Evolutionary conservation across 75 land plant genomes (phyloP), one percentile per base, ranked within the genome.

Genomic region (Picea sitchensis): DNA sequence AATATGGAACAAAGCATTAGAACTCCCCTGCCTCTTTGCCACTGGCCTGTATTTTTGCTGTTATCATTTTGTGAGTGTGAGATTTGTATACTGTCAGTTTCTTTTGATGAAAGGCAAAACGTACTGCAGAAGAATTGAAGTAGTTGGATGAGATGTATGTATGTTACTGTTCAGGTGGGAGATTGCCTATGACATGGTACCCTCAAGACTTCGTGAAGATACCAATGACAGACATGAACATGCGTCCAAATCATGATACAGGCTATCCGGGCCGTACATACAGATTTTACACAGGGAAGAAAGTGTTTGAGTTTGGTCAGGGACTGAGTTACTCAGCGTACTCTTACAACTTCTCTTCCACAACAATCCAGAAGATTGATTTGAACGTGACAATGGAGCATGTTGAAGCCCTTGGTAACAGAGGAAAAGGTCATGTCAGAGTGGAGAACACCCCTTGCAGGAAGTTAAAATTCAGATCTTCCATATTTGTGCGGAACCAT

Each of bases 261-360:
- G 92, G 90, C 5, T 95, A 95, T 77, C 99, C 99, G 8, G 99
- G 99, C 0, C 82, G 98, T 12, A 98, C 96, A 18, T 92, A 98
- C 80, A 77, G 99, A 6, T 98, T 98, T 85, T 95, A 95, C 86
- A 83, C 72, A 7, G 99, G 98, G 21, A 75, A 64, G 32, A 65
- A 68, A 18, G 87, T 98, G 8, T 95, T 82, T 65, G 75, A 80
- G 4, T 98, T 95, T 38, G 99, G 99, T 11, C 79, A 89, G 63
- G 99, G 99, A 23, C 86, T 93, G 77, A 93, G 94, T 83, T 95
- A 93, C 85, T 84, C 95, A n/a, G 76, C 21, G n/a, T 86, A 88
- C 62, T 61, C 88, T 0, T 84, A 90, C 59, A 74, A 83, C 61
- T 85, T 94, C 86, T 26, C 15, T 18, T 60, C 83, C 5, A 75